Conservation (phyloP, 2,329 filamentous ascomycete species). For the Aureobasidium mangrovei region DNA sequence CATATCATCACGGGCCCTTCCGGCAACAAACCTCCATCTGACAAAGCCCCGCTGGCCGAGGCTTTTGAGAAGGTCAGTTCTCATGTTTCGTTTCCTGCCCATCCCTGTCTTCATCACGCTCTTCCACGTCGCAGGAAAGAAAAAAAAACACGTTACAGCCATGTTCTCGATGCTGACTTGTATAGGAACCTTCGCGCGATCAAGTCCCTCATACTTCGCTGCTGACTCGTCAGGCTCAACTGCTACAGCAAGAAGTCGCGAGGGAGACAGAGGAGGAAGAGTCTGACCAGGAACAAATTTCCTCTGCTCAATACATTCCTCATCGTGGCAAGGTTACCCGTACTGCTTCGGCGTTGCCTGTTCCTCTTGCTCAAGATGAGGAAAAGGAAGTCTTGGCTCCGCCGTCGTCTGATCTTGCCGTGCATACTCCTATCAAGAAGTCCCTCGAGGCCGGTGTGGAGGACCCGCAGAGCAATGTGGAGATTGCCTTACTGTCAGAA, state of each 20-base stretch:
- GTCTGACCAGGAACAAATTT: conserved; percentile 76
- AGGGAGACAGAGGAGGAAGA: conserved; percentile 44
- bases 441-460: conserved; percentile 10
- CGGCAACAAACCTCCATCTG: conserved; percentile 4
- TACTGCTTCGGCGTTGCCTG: background rate
- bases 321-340: conserved; percentile 44
- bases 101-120: background rate
- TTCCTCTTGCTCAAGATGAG: conserved; percentile 8
- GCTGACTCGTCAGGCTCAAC: conserved; percentile 6
- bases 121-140: background rate
- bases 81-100: background rate
- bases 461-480: conserved; percentile 41
- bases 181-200: background rate
- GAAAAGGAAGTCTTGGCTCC: conserved; percentile 9
- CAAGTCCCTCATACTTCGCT: background rate
- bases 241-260: conserved; percentile 15
- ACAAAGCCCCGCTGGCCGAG: background rate
- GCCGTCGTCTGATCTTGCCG: background rate
- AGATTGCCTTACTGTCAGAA: conserved; percentile 53
- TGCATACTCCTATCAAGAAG: background rate
- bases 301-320: conserved; percentile 74
- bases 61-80: conserved; percentile 4
- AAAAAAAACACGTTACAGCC: background rate
- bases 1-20: conserved; percentile 26
- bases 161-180: background rate